These are phyloP conservation scores for Sparassis latifolia DNA, from an alignment of 1,284 basidiomycete genomes.

Conservation along the genomic window DNA sequence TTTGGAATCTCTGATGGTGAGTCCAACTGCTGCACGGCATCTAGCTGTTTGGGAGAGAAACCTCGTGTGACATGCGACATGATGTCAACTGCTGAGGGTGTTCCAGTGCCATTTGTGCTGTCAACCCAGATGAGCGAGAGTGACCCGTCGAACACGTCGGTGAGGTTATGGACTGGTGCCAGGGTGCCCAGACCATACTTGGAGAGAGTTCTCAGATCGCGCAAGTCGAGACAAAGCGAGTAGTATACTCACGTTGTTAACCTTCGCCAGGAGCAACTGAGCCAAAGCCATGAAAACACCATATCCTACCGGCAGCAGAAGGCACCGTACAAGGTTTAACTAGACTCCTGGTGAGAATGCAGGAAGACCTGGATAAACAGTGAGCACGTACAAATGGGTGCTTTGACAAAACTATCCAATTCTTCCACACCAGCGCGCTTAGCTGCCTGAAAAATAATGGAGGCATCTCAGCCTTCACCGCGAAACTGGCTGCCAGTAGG, in stretches of 20 bases:
- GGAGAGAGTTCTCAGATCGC: neutral
- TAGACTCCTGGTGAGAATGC: constrained; percentile 18
- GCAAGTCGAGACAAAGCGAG: constrained; percentile 3
- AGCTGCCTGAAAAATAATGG: constrained; percentile 55
- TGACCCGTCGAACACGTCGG: constrained; percentile 43
- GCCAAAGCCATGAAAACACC: constrained; percentile 64
- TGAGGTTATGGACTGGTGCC: constrained; percentile 42
- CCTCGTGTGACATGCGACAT: constrained; percentile 49
- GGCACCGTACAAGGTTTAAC: constrained; percentile 62
- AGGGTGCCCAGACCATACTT: constrained; percentile 64
- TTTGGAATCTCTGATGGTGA: constrained; percentile 43
- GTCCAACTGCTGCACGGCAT: constrained; percentile 41
- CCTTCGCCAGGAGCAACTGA: constrained; percentile 48
- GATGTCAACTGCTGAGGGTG: constrained; percentile 47
- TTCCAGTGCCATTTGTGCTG: constrained; percentile 44
- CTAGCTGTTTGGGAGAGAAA: constrained; percentile 39
- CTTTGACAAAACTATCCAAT: constrained; percentile 64
- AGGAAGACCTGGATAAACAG: neutral
- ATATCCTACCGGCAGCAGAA: constrained; percentile 63
- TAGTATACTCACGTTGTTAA: constrained; percentile 43
- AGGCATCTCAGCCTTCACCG: constrained; percentile 10
- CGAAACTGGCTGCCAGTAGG: neutral
- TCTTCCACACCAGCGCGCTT: constrained; percentile 61
- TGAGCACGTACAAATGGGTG: constrained; percentile 50
- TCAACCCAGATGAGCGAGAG: constrained; percentile 60